Base-by-base conservation (phyloP, 441 rosid genomes). In the Gossypium gossypioides region DNA sequence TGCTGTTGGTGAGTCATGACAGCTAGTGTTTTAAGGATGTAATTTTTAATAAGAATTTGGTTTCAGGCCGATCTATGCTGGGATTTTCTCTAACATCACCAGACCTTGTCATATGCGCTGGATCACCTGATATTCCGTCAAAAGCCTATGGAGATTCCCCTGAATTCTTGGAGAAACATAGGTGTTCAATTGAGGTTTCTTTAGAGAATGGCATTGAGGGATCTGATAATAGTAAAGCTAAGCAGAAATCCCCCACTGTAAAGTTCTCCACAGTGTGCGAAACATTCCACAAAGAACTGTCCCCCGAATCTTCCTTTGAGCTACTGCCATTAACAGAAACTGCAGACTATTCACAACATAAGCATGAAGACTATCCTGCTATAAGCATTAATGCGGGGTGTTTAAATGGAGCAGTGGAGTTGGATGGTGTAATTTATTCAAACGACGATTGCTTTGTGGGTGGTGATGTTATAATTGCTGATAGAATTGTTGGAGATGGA, bases 221-320 rank as follows among this genome's bases (percentile, higher is more conserved):
- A 18, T 77, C 87, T 12, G 50, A 56, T 73, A 48, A 40, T 3
- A 80, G 52, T 3, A 80, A 71, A 48, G 52, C 59, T 19, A 73
- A 75, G 69, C 77, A 72, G 18, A 86, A 78, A 76, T 74, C 78
- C 24, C 85, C 82, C 42, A 63, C 80, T 52, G 97, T 91, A 15
- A 87, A 89, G 73, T 90, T 90, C 68, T 90, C 98, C 3, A 77
- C 88, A 0, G 75, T 86, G 3, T 79, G 82, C 78, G 96, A 86
- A 79, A 85, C 89, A 24, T 90, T 88, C 19, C 75, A 78, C 19
- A 79, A 64, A 51, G 85, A 85, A 70, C 69, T 82, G 73, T 83
- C 97, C 68, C 92, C 97, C 0, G 92, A 86, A 65, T 89, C 91
- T 73, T 95, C 99, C 24, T 89, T 92, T 18, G 94, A 89, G 82